A percentile compares a stretch with the other conserved stretches of the same genome.
These are phyloP conservation scores for Astrothelium macrocarpum DNA, from an alignment of 495 filamentous ascomycete genomes.

Conservation along the genomic window DNA sequence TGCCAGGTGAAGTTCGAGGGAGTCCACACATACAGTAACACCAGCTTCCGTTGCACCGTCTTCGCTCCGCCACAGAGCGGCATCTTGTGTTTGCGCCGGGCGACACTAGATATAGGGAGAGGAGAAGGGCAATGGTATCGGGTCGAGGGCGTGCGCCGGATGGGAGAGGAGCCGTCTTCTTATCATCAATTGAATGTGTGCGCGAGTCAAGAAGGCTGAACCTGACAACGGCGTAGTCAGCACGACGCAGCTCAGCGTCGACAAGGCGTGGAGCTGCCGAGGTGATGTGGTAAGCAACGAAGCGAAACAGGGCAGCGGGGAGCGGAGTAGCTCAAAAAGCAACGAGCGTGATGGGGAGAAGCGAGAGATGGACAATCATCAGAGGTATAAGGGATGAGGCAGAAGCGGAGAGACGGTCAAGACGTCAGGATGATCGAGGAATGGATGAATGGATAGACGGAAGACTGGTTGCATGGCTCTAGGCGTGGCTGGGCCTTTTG, in stretches of 20 bases:
- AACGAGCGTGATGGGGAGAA: no score
- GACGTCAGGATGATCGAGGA: no score
- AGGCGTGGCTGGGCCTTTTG: not conserved
- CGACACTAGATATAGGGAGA: slow-evolving; percentile 14
- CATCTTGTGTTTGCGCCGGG: slow-evolving; percentile 34
- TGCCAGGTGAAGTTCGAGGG: not conserved
- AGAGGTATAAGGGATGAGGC: not conserved
- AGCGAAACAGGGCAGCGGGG: not conserved
- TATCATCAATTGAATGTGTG: not conserved
- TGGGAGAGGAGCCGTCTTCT: not conserved
- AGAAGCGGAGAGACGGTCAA: not conserved
- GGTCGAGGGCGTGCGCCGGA: no score
- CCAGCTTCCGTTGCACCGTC: slow-evolving; percentile 93
- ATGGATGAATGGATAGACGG: not conserved
- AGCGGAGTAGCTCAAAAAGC: no score
- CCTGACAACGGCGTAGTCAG: slow-evolving; percentile 1
- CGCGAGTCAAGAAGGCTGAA: not conserved
- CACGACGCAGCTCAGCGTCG: not conserved
- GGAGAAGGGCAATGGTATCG: slow-evolving; percentile 28
- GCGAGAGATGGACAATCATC: no score
- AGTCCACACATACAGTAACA: slow-evolving; percentile 66
- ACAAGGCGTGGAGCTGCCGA: not conserved
- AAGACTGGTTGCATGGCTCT: not conserved
- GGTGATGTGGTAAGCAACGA: slow-evolving; percentile 2
- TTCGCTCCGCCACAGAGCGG: slow-evolving; percentile 56